phyloP scores from a whole-genome alignment of 1,139 yeast species.

The Hyphopichia burtonii region DNA sequence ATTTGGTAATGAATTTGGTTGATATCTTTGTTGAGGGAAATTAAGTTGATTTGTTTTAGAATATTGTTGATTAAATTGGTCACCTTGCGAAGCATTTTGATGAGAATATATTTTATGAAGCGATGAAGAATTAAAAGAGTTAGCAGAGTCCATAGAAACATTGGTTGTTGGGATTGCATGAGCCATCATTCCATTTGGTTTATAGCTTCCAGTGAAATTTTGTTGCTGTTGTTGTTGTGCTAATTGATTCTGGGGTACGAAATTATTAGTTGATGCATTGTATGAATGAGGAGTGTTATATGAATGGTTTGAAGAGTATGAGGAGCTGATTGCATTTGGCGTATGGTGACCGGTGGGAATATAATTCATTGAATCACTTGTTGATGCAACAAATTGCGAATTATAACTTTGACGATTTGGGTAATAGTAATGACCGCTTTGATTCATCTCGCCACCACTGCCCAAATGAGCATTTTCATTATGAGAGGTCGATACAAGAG shows the following conservation, averaged over 20 bases:
- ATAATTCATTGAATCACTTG: conserved; percentile 32
- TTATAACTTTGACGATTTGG: conserved; percentile 3
- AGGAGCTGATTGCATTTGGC: conserved; percentile 52
- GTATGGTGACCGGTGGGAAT: conserved; percentile 53
- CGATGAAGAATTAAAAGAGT: conserved; percentile 11
- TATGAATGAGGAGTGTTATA: conserved; percentile 29
- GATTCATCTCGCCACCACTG: neutral
- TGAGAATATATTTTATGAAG: conserved; percentile 2
- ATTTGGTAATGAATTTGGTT: conserved; percentile 7
- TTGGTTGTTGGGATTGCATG: conserved; percentile 48
- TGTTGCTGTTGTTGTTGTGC: conserved; percentile 8
- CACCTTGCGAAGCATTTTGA: neutral
- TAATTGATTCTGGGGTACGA: conserved; percentile 7
- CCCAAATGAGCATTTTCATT: neutral
- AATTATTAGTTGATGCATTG: conserved; percentile 14
- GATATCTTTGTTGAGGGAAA: conserved; percentile 1
- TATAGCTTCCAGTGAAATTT: conserved; percentile 10
- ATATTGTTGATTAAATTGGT: neutral
- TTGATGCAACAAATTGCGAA: conserved; percentile 3
- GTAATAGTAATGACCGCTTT: conserved; percentile 1
- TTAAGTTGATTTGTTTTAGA: conserved; percentile 1
- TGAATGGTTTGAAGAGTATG: conserved; percentile 44
- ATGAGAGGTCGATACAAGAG: neutral
- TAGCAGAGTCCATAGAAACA: conserved; percentile 45
- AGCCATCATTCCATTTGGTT: conserved; percentile 21